Evolutionary conservation across 2,329 filamentous ascomycete species (phyloP).

Genomic region (Fusarium ambrosium): DNA sequence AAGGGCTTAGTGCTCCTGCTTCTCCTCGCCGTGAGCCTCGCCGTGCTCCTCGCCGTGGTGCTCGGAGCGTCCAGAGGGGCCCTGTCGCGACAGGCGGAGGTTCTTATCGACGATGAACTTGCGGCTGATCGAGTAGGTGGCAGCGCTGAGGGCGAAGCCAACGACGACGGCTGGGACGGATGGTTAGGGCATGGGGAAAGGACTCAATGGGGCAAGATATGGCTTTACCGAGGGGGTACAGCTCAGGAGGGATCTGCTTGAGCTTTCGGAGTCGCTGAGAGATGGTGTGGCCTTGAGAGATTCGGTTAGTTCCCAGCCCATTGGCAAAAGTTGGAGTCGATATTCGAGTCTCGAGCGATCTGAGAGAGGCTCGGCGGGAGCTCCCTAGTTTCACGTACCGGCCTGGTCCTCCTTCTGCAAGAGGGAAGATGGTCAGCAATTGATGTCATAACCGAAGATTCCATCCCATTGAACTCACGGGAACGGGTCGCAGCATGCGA

Average conservation of each 20-base stretch:
- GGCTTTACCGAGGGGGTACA: conserved; percentile 88
- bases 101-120: conserved; percentile 94
- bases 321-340: conserved; percentile 29
- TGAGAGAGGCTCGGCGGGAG: conserved; percentile 24
- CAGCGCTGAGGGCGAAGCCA: conserved; percentile 84
- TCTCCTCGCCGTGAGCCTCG: conserved; percentile 31
- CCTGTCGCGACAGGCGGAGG: conserved; percentile 85
- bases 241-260: conserved; percentile 91
- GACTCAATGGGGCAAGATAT: conserved; percentile 30
- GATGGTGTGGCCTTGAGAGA: conserved; percentile 85
- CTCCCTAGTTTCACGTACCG: conserved; percentile 64
- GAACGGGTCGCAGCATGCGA: conserved; percentile 78
- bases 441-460: conserved; percentile 42
- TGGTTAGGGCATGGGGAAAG: conserved; percentile 44
- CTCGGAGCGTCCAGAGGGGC: conserved; percentile 58
- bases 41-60: conserved; percentile 48
- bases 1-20: conserved; percentile 51
- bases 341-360: conserved; percentile 26
- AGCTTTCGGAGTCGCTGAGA: conserved; percentile 93
- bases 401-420: conserved; percentile 75
- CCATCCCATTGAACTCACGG: conserved; percentile 66
- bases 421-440: conserved; percentile 41
- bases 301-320: conserved; percentile 42
- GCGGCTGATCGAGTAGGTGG: conserved; percentile 82
- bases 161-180: conserved; percentile 80